Percentiles rank a stretch among this genome's conserved stretches.
Evolutionary conservation across 768 basidiomycete genomes (phyloP).

Genomic region (Boletellus ananiceps): DNA sequence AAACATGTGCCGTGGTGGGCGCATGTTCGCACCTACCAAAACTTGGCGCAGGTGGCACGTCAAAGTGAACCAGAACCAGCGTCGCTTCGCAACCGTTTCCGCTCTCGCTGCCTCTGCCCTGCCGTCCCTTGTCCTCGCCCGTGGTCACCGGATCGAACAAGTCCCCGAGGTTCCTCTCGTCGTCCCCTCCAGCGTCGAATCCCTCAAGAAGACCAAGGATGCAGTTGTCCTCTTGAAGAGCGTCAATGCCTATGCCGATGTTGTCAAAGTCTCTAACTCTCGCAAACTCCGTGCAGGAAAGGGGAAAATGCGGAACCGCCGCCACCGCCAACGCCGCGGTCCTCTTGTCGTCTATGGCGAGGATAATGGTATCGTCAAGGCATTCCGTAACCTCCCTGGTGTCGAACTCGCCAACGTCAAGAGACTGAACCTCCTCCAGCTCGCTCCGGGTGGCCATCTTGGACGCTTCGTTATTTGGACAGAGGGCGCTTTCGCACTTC

Average conservation of each 20-base stretch:
- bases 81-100: constrained; percentile 95
- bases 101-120: constrained; percentile 97
- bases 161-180: constrained; percentile 97
- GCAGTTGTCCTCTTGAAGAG: constrained; percentile 91
- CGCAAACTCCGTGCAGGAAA: constrained; percentile 95
- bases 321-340: constrained; percentile 95
- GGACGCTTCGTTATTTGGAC: constrained; percentile 99
- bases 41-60: constrained; percentile 99
- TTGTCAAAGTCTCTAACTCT: constrained; percentile 95
- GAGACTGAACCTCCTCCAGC: constrained; percentile 94
- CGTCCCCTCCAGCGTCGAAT: constrained; percentile 71
- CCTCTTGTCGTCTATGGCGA: constrained; percentile 96
- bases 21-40: constrained; percentile 99
- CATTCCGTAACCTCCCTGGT: constrained; percentile 98
- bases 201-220: constrained; percentile 94
- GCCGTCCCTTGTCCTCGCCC: constrained; percentile 93
- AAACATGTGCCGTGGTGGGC: constrained; percentile 99
- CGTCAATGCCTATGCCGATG: constrained; percentile 85
- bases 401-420: constrained; percentile 95
- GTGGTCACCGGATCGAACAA: constrained; percentile 97
- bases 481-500: constrained; percentile 84
- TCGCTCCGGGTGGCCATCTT: constrained; percentile 98
- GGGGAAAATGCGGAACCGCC: constrained; percentile 95
- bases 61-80: constrained; percentile 99
- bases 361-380: constrained; percentile 95